phyloP scores from a whole-genome alignment of 345 rosid species.

The Pseudoturritis turrita region DNA sequence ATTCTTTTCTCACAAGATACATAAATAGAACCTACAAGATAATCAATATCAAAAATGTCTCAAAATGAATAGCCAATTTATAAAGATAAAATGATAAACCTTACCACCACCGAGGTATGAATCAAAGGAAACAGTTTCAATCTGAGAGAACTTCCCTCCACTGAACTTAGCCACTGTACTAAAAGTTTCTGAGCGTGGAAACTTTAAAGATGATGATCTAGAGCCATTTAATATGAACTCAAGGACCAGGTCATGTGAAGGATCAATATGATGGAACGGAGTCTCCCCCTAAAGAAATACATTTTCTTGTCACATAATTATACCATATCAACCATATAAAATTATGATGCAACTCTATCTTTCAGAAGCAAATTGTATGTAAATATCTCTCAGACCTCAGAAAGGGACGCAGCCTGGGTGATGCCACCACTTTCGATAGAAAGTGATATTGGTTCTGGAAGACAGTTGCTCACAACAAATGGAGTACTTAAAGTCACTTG shows the following conservation, averaged over 20 bases:
- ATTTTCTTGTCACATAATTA: not conserved
- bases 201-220: conserved; percentile 55
- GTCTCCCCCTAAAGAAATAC: conserved; percentile 52
- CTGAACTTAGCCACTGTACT: conserved; percentile 58
- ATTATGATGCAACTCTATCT: conserved; percentile 10
- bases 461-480: conserved; percentile 61
- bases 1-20: conserved; percentile 67
- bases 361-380: conserved; percentile 15
- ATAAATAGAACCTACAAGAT: conserved; percentile 49
- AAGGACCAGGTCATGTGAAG: conserved; percentile 73
- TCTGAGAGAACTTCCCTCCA: conserved; percentile 61
- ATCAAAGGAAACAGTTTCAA: conserved; percentile 59
- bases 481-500: conserved; percentile 76
- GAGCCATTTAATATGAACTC: conserved; percentile 60
- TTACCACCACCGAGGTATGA: conserved; percentile 52
- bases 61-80: not conserved
- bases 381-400: conserved; percentile 60
- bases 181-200: conserved; percentile 75
- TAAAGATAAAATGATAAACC: conserved; percentile 5
- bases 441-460: conserved; percentile 64
- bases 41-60: conserved; percentile 6
- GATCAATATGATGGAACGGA: conserved; percentile 82
- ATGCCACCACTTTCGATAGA: conserved; percentile 74
- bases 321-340: conserved; percentile 8
- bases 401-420: conserved; percentile 51